Percentiles rank a stretch among this genome's conserved stretches.
Evolutionary conservation across 1,139 yeast species (phyloP).

Genomic region (Candida tropicalis): DNA sequence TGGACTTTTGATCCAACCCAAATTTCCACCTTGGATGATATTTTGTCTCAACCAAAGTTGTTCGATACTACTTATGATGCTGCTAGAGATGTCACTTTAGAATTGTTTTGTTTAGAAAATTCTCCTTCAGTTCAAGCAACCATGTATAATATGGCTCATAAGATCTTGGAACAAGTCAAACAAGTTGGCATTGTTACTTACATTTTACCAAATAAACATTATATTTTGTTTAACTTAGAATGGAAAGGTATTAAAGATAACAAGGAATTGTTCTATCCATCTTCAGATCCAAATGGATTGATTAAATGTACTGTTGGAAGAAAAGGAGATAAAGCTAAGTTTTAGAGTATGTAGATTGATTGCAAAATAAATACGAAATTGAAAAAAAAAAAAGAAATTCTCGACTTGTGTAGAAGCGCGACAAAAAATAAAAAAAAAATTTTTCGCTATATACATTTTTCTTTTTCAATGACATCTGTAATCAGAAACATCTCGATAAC

Average conservation of each 20-base stretch:
- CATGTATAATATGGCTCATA: conserved; percentile 87
- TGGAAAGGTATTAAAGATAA: conserved; percentile 87
- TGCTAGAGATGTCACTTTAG: conserved; percentile 73
- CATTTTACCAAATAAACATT: conserved; percentile 87
- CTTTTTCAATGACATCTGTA: background rate
- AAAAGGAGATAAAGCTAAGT: conserved; percentile 37
- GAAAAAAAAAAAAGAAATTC: conserved; percentile 2
- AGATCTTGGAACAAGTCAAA: conserved; percentile 61
- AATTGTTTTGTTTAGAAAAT: conserved; percentile 78
- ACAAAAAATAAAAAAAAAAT: conserved; percentile 2
- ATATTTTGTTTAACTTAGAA: conserved; percentile 72
- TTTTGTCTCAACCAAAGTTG: conserved; percentile 55
- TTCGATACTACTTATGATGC: conserved; percentile 62
- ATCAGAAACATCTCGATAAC: conserved; percentile 1
- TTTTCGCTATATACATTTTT: too few relatives aligned
- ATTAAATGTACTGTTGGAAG: conserved; percentile 86
- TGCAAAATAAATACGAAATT: conserved; percentile 2
- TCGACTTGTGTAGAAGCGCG: too few relatives aligned
- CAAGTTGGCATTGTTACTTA: conserved; percentile 67
- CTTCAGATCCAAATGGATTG: conserved; percentile 90
- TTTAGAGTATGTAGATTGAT: conserved; percentile 19
- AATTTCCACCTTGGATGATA: conserved; percentile 52
- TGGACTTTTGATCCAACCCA: conserved; percentile 65
- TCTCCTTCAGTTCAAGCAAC: conserved; percentile 94
- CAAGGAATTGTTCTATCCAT: conserved; percentile 83